Evolutionary conservation across 2,329 filamentous ascomycete species (phyloP).

Genomic region (Boeremia exigua): DNA sequence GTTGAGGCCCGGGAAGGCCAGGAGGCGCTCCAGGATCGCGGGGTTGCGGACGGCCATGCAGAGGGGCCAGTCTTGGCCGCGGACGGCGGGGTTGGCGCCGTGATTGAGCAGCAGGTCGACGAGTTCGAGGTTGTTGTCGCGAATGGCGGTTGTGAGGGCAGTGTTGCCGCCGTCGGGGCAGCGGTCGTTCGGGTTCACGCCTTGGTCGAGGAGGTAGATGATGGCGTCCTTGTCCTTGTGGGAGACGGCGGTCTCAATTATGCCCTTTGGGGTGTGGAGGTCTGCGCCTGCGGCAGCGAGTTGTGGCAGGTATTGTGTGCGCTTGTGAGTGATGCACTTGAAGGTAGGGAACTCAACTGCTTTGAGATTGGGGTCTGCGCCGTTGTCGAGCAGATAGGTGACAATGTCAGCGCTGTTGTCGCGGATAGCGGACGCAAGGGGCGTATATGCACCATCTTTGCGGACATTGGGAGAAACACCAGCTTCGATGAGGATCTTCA

Average conservation of each 20-base stretch:
- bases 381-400: conserved; percentile 61
- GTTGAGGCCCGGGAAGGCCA: conserved; percentile 60
- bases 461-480: conserved; percentile 66
- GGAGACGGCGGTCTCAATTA: conserved; percentile 68
- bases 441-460: conserved; percentile 72
- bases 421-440: conserved; percentile 70
- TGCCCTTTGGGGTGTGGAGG: conserved; percentile 65
- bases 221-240: conserved; percentile 67
- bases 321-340: conserved; percentile 72
- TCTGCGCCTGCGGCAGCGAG: conserved; percentile 66
- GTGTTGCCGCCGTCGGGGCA: conserved; percentile 63
- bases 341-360: conserved; percentile 70
- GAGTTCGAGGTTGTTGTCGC: conserved; percentile 64
- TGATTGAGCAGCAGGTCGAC: conserved; percentile 64
- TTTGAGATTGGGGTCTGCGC: conserved; percentile 60
- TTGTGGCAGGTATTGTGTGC: conserved; percentile 64
- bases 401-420: conserved; percentile 70
- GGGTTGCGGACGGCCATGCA: conserved; percentile 71
- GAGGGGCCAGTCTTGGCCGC: conserved; percentile 73
- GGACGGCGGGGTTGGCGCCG: conserved; percentile 66
- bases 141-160: conserved; percentile 70
- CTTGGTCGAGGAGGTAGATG: conserved; percentile 65
- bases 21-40: conserved; percentile 63
- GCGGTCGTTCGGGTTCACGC: conserved; percentile 66
- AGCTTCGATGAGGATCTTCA: conserved; percentile 62